Evolutionary conservation across 2,329 filamentous ascomycete species (phyloP), one percentile per base, ranked within the genome.

Genomic region (Neofusicoccum laricinum): DNA sequence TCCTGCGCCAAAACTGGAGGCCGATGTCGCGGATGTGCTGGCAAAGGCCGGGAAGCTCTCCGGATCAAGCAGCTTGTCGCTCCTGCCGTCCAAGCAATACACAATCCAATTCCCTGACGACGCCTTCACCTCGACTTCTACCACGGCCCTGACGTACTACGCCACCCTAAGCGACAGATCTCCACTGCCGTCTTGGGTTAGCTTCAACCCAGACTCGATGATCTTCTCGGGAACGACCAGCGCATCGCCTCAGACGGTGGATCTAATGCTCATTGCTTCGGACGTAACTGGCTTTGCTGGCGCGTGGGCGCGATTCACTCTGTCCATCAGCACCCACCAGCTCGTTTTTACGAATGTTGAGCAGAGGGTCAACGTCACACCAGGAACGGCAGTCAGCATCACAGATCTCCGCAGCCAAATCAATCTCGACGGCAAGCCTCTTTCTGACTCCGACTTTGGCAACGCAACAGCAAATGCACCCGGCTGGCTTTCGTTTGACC

Each of bases 131-230:
- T 79, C 80, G n/a, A 77, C 84, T 46, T 77, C 79, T 0, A 78
- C 81, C 3, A 76, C 77, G 15, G 82, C 88, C 58, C 86, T 87
- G 25, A 79, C 79, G 65, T 96, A 93, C 75, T 94, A 95, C 72
- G 91, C 91, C 8, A 87, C 90, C 2, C 90, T 91, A 3, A 82
- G 82, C 4, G 85, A 94, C 71, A 90, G 91, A 71, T 91, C 90
- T n/a, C 92, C 93, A 40, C 79, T 97, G 40, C 93, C 93, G 19
- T 88, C 92, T 0, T 97, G 93, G 93, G 80, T 96, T 49, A 79
- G 79, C n/a, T 97, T 97, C 71, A 85, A 95, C 69, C 73, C 84
- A 0, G 73, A 73, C 1, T 81, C 77, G 0, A 78, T 96, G 43
- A 83, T 82, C 0, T 96, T 96, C 70, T 85, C 84, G 0, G 93